Evolutionary conservation across 129 eudicot species (phyloP).

Genomic region (Scalesia atractyloides): DNA sequence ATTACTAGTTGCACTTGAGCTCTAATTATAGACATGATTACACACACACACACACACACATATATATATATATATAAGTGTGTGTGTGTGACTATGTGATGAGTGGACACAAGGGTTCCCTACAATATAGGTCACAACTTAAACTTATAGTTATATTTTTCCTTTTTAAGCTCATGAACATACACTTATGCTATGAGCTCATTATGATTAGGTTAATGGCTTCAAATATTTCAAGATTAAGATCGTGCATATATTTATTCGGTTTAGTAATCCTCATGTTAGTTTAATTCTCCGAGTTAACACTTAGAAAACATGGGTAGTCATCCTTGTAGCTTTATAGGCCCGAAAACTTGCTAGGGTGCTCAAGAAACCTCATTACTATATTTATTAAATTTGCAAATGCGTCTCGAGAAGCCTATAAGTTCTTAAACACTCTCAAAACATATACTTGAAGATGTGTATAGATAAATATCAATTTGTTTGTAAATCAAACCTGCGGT

Average conservation of each 20-base stretch:
- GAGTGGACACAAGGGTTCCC: slow-evolving; percentile 11
- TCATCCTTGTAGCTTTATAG: neutral
- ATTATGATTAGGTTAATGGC: neutral
- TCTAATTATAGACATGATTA: slow-evolving; percentile 2
- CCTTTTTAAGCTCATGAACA: neutral
- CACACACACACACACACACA: neutral
- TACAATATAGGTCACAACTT: slow-evolving; percentile 2
- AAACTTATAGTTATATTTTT: neutral
- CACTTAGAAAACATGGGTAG: neutral
- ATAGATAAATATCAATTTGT: neutral
- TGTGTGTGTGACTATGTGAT: neutral
- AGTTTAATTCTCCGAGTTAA: neutral
- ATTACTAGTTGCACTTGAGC: slow-evolving; percentile 6
- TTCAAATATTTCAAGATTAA: neutral
- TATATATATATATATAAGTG: neutral
- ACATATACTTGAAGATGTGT: neutral
- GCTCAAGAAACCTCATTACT: neutral
- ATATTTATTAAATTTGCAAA: neutral
- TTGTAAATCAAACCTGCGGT: neutral
- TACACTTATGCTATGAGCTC: neutral
- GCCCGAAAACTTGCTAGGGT: neutral
- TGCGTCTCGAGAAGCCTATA: neutral
- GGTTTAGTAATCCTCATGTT: neutral
- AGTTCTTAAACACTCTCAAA: neutral
- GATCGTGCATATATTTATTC: neutral